Base-by-base conservation (phyloP, 768 basidiomycete genomes). In the Leccinum pellstonianum region DNA sequence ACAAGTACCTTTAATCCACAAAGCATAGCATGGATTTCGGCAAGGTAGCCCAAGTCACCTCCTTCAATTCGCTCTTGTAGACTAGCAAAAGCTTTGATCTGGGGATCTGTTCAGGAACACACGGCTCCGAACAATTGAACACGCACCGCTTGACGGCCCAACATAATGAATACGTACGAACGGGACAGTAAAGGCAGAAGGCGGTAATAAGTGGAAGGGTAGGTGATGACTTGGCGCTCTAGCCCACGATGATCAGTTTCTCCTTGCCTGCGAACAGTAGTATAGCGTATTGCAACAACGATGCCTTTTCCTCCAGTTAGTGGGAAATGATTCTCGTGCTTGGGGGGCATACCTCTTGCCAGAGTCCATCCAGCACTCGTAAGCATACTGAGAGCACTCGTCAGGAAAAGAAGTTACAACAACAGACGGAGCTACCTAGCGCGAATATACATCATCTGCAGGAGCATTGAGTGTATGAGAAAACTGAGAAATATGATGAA, bases 131-230 rank as follows among this genome's bases (percentile, higher is more conserved):
- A 52, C 1, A 27, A 58, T 27, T n/a, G 35, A 49, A 19, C 11
- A 65, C 82, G 15, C 58, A 88, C 86, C 70, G 88, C 73, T 25
- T 80, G 79, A 27, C 80, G 76, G 5, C 89, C 89, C 10, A 90
- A 76, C 41, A 78, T 76, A 21, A 90, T 82, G 68, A 86, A 90
- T 19, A 87, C 86, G 65, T 88, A 90, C 5, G 87, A 82, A 54
- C 81, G 83, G 0, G 86, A 82, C 5, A 92, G 77, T 50, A 88
- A 80, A 7, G 89, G 90, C 7, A 92, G 75, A 9, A 92, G 81
- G 3, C 90, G 85, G 64, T 85, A 83, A 66, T 91, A 84, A 4
- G 86, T 79, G 2, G 87, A 85, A n/a, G 90, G 89, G 64, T 91
- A 90, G 3, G 74, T 75, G 68, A 92, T 86, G 10, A 86, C 82